Conservation (phyloP, 805 yeast species). For the Brettanomyces bruxellensis region DNA sequence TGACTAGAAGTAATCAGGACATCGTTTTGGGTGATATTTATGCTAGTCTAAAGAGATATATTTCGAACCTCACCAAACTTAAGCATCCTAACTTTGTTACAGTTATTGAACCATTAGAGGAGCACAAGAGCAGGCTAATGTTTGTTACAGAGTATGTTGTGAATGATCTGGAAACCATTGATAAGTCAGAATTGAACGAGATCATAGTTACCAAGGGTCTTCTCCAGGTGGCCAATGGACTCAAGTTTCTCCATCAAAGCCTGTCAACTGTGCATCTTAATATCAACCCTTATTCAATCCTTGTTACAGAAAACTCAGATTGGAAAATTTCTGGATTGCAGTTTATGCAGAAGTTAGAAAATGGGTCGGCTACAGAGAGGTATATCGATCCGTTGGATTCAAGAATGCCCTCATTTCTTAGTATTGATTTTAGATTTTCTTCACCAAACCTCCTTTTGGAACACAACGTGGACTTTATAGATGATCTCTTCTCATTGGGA, state of each 20-base stretch:
- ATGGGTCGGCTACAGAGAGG: constrained; percentile 44
- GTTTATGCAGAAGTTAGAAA: constrained; percentile 36
- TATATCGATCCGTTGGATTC: constrained; percentile 67
- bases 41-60: constrained; percentile 57
- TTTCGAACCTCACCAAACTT: constrained; percentile 63
- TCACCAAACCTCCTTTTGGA: constrained; percentile 82
- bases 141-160: constrained; percentile 80
- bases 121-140: constrained; percentile 62
- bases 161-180: constrained; percentile 20
- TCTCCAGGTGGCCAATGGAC: constrained; percentile 64
- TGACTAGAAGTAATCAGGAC: constrained; percentile 39
- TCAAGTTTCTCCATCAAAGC: constrained; percentile 73
- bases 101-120: constrained; percentile 83
- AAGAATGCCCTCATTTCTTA: constrained; percentile 64
- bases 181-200: constrained; percentile 52
- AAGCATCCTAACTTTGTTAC: constrained; percentile 86
- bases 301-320: constrained; percentile 77
- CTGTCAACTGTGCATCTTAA: constrained; percentile 72
- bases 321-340: constrained; percentile 86
- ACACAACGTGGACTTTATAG: constrained; percentile 49
- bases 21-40: constrained; percentile 51
- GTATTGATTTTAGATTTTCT: constrained; percentile 59
- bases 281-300: constrained; percentile 66
- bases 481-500: constrained; percentile 83
- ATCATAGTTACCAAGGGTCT: constrained; percentile 70